phyloP scores from a whole-genome alignment of 345 rosid genomes.

The Garcia nutans region DNA sequence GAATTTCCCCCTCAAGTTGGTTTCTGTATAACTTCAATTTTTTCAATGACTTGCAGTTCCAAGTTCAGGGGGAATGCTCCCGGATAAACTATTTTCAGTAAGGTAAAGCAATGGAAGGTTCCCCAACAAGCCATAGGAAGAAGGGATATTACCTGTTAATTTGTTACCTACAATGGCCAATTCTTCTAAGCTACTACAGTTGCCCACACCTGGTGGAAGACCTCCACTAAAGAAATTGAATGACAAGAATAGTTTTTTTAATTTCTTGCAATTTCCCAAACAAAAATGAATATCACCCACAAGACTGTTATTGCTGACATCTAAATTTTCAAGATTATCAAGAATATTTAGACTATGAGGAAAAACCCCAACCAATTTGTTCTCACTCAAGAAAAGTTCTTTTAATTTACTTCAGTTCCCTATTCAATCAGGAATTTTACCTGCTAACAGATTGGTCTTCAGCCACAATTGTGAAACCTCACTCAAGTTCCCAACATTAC shows the following conservation, averaged over 20 bases:
- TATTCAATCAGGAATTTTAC: constrained; percentile 54
- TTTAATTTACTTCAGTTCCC: constrained; percentile 54
- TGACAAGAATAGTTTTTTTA: constrained; percentile 47
- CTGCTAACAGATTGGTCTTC: constrained; percentile 41
- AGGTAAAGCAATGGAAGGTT: constrained; percentile 48
- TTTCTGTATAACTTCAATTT: constrained; percentile 43
- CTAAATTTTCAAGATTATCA: constrained; percentile 42
- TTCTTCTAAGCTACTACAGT: constrained; percentile 46
- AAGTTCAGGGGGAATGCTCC: constrained; percentile 58
- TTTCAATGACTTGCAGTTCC: constrained; percentile 54
- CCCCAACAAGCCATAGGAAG: constrained; percentile 50
- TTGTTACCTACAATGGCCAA: constrained; percentile 40
- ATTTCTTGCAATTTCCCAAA: constrained; percentile 38
- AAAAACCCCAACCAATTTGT: constrained; percentile 46
- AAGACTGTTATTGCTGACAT: constrained; percentile 37
- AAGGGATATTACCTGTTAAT: constrained; percentile 57
- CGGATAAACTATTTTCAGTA: constrained; percentile 57
- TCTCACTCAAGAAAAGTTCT: constrained; percentile 39
- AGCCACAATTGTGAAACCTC: constrained; percentile 35
- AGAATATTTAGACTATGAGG: constrained; percentile 50
- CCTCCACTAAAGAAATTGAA: constrained; percentile 51
- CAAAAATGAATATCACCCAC: constrained; percentile 47
- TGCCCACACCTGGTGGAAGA: constrained; percentile 37
- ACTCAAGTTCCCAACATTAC: constrained; percentile 46
- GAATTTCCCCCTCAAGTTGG: constrained; percentile 68